phyloP scores from a whole-genome alignment of 352 stramenopile genomes.

The Phytopythium ostracodes region DNA sequence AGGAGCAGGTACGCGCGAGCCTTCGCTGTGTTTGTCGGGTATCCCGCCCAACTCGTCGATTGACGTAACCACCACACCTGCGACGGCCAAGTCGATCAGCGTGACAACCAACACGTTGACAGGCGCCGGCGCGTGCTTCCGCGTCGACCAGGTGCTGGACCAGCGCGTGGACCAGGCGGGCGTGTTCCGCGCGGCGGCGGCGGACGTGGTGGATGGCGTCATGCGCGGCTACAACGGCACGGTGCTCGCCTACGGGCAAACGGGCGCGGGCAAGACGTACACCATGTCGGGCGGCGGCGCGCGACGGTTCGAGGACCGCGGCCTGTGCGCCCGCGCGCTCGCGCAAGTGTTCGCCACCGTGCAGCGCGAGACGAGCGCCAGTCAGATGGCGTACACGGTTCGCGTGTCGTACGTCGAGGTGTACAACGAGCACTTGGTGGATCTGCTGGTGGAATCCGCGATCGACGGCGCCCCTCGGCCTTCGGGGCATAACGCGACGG shows the following conservation, averaged over 20 bases:
- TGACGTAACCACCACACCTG: no score
- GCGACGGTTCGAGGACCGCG: constrained; percentile 51
- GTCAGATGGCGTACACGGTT: constrained; percentile 16
- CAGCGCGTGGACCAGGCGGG: constrained; percentile 38
- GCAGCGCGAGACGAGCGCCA: neutral
- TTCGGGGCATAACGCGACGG: neutral
- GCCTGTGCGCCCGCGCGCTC: constrained; percentile 55
- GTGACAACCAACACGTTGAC: constrained; percentile 50
- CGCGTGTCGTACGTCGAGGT: constrained; percentile 85
- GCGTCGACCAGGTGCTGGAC: constrained; percentile 59
- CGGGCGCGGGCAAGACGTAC: constrained; percentile 69
- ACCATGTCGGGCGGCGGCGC: constrained; percentile 57
- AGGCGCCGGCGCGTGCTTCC: constrained; percentile 52
- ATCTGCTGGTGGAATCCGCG: constrained; percentile 52
- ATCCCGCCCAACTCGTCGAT: neutral
- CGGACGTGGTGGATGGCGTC: constrained; percentile 57
- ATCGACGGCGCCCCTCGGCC: no score
- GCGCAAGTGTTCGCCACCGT: constrained; percentile 36
- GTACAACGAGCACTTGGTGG: constrained; percentile 88
- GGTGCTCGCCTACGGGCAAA: constrained; percentile 74
- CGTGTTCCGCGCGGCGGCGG: constrained; percentile 37
- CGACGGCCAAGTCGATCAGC: constrained; percentile 63
- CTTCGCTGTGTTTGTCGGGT: no score
- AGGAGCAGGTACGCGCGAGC: constrained; percentile 37
- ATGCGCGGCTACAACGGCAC: constrained; percentile 73